Conservation (phyloP, 1,139 yeast species). For the Taphrina betulina region DNA sequence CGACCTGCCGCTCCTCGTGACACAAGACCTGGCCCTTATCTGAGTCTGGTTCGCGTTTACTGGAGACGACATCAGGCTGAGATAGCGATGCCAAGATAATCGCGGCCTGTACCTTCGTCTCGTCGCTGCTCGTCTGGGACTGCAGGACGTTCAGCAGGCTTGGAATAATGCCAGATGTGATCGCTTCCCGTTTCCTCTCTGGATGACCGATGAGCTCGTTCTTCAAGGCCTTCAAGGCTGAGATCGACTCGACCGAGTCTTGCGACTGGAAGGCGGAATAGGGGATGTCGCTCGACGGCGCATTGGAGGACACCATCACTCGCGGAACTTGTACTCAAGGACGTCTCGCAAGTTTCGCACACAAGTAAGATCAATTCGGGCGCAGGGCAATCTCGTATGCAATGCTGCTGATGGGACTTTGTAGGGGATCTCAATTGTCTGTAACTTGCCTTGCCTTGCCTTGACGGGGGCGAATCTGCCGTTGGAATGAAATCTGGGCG, state of each 20-base stretch:
- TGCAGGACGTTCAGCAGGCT: slow-evolving; percentile 41
- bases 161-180: slow-evolving; percentile 40
- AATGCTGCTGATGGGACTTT: too few relatives aligned
- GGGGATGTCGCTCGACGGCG: not conserved
- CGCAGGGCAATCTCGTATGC: too few relatives aligned
- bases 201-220: slow-evolving; percentile 46
- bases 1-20: not conserved
- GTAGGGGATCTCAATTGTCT: too few relatives aligned
- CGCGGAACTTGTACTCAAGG: too few relatives aligned
- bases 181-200: slow-evolving; percentile 42
- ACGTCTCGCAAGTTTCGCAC: too few relatives aligned
- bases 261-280: not conserved
- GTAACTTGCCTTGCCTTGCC: too few relatives aligned
- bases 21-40: not conserved
- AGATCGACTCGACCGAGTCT: slow-evolving; percentile 25
- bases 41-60: slow-evolving; percentile 6
- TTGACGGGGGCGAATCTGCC: too few relatives aligned
- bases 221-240: slow-evolving; percentile 41
- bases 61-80: slow-evolving; percentile 39
- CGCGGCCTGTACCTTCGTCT: slow-evolving; percentile 42
- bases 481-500: too few relatives aligned
- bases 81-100: slow-evolving; percentile 44
- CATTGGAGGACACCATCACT: slow-evolving; percentile 15
- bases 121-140: slow-evolving; percentile 26
- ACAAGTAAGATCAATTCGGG: too few relatives aligned